Base-by-base conservation (phyloP, 116 monocot genomes). In the Trichopus zeylanicus region DNA sequence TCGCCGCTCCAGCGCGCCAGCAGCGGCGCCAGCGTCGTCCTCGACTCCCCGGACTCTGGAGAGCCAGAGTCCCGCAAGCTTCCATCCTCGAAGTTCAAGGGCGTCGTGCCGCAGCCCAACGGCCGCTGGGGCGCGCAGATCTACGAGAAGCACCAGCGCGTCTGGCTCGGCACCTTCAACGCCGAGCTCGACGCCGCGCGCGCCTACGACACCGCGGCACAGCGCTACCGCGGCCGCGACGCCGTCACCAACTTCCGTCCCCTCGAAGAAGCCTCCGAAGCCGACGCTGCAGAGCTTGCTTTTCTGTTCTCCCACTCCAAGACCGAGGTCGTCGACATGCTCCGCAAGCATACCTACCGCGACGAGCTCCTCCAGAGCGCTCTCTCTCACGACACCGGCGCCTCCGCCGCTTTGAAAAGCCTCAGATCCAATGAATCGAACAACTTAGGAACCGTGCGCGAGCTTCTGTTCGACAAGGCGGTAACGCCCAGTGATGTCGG, bases 61-160 rank as follows among this genome's bases (percentile, higher is more conserved):
- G 75, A 75, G 57, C 60, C 66, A 0, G 78, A 81, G 35, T 78
- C 87, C 9, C 53, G 70, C 23, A 91, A 91, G 72, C 77, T 91
- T 10, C 83, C 86, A 0, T 91, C 91, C 18, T 91, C 86, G 4
- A 67, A 63, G 11, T 86, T 75, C 79, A 91, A 86, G 61, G 91
- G 91, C 6, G 91, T 91, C 6, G 86, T 86, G 19, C 83, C 80
- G 24, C 91, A 91, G 77, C 86, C 85, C 31, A 91, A 85, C 79
- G 90, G 85, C 20, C 64, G 84, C 8, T 91, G 90, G 90, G 90
- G 90, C 8, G 85, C 90, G 10, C 90, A 91, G 82, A 91, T 91
- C 69, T 91, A 91, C n/a, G n/a, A n/a, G n/a, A n/a, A n/a, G n/a
- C n/a, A n/a, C n/a, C n/a, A n/a, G n/a, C n/a, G n/a, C n/a, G 86